Evolutionary conservation across 2,329 filamentous ascomycete species (phyloP).

Genomic region (Aspergillus hiratsukae): DNA sequence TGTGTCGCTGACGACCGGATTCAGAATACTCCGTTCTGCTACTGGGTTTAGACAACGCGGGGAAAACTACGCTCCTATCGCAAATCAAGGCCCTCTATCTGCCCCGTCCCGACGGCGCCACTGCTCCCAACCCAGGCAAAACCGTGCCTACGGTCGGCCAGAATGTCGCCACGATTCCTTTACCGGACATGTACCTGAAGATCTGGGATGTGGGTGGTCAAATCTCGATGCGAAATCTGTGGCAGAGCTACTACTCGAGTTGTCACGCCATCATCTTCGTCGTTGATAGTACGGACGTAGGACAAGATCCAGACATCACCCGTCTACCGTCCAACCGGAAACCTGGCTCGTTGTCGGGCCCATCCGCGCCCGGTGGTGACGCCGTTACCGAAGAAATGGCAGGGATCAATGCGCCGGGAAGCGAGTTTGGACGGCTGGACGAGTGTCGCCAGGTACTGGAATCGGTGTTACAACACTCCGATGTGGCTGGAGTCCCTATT

Average conservation of each 20-base stretch:
- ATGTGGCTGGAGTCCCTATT: slow-evolving; percentile 86
- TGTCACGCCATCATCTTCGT: slow-evolving; percentile 98
- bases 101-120: slow-evolving; percentile 35
- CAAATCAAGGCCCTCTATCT: slow-evolving; percentile 86
- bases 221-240: slow-evolving; percentile 78
- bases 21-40: slow-evolving; percentile 95
- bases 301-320: slow-evolving; percentile 67
- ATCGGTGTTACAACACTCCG: slow-evolving; percentile 78
- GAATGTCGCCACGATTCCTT: slow-evolving; percentile 85
- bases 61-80: slow-evolving; percentile 96
- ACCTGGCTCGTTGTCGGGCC: slow-evolving; percentile 23
- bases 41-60: slow-evolving; percentile 94
- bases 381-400: slow-evolving; percentile 32
- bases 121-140: slow-evolving; percentile 61
- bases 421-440: slow-evolving; percentile 58
- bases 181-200: slow-evolving; percentile 95
- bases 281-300: slow-evolving; percentile 90
- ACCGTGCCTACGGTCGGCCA: slow-evolving; percentile 96
- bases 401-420: slow-evolving; percentile 32
- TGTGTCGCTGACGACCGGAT: slow-evolving; percentile 1
- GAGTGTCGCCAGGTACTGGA: slow-evolving; percentile 89
- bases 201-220: slow-evolving; percentile 98
- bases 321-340: slow-evolving; percentile 35
- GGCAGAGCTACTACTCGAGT: slow-evolving; percentile 91
- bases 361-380: slow-evolving; percentile 11